Evolutionary conservation across 208 protist species (phyloP).

Genomic region (Phytomonas serpens): DNA sequence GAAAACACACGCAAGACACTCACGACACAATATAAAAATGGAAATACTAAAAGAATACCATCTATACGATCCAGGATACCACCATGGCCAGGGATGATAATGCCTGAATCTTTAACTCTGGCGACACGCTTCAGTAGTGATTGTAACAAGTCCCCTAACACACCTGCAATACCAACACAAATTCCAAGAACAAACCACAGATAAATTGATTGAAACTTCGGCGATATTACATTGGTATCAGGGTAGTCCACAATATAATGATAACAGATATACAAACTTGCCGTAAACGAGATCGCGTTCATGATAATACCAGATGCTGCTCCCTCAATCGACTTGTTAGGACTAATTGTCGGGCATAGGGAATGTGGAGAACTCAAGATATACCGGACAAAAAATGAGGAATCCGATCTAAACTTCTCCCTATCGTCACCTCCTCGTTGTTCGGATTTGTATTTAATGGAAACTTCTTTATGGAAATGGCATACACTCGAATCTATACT

Average conservation of each 20-base stretch:
- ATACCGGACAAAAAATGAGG: constrained; percentile 9
- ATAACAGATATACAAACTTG: constrained; percentile 31
- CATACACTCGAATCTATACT: background rate
- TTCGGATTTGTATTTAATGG: background rate
- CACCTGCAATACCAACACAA: constrained; percentile 53
- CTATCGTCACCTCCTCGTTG: background rate
- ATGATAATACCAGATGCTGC: constrained; percentile 56
- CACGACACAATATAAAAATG: constrained; percentile 57
- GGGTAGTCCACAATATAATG: constrained; percentile 15
- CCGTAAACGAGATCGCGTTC: constrained; percentile 43
- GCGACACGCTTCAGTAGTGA: constrained; percentile 83
- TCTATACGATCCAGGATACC: constrained; percentile 88
- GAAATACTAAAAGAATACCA: constrained; percentile 71
- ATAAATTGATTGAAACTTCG: constrained; percentile 24
- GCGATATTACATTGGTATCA: constrained; percentile 17
- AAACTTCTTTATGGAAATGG: background rate
- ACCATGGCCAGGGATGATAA: constrained; percentile 83
- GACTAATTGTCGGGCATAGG: constrained; percentile 60
- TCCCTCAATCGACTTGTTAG: constrained; percentile 87
- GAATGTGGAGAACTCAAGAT: constrained; percentile 36
- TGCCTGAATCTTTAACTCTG: constrained; percentile 78
- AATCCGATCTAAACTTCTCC: background rate
- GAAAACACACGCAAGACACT: constrained; percentile 10
- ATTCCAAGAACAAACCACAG: constrained; percentile 50
- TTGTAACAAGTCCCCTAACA: constrained; percentile 84